Evolutionary conservation across 192 early-diverging fungal genomes (phyloP).

Genomic region (Coemansia sp.): DNA sequence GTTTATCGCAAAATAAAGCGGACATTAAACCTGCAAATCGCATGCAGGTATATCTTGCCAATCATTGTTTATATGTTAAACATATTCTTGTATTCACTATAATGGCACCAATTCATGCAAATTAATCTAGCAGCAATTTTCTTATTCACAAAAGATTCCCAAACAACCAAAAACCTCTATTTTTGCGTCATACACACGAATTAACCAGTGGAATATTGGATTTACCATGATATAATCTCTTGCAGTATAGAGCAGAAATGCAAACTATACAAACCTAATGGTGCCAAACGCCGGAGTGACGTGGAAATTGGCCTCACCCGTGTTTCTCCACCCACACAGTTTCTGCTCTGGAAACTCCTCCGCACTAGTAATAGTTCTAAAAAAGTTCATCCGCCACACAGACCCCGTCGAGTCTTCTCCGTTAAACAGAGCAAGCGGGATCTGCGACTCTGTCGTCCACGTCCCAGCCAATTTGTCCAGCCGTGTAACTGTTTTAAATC

Average conservation of each 20-base stretch:
- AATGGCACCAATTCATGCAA: too few relatives aligned
- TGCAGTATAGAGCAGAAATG: background rate
- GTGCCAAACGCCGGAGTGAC: slow-evolving; percentile 43
- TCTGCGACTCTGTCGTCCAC: slow-evolving; percentile 28
- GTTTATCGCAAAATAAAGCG: too few relatives aligned
- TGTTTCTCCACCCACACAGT: slow-evolving; percentile 52
- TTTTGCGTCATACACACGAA: too few relatives aligned
- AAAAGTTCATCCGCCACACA: slow-evolving; percentile 55
- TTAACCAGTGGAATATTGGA: too few relatives aligned
- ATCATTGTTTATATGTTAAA: too few relatives aligned
- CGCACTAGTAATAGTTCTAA: slow-evolving; percentile 44
- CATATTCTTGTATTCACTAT: too few relatives aligned
- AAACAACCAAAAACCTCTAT: too few relatives aligned
- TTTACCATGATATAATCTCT: background rate
- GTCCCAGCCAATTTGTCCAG: slow-evolving; percentile 22
- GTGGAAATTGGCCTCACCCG: slow-evolving; percentile 45
- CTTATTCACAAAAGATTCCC: too few relatives aligned
- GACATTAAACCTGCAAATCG: too few relatives aligned
- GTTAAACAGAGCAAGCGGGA: slow-evolving; percentile 51
- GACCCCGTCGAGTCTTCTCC: slow-evolving; percentile 36
- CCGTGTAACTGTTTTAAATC: slow-evolving; percentile 33
- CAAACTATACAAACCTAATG: slow-evolving; percentile 15
- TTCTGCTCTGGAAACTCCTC: slow-evolving; percentile 41
- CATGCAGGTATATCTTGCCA: too few relatives aligned
- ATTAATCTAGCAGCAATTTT: too few relatives aligned